phyloP scores from a whole-genome alignment of 2,329 filamentous ascomycete species.

The Ambrosiella xylebori region DNA sequence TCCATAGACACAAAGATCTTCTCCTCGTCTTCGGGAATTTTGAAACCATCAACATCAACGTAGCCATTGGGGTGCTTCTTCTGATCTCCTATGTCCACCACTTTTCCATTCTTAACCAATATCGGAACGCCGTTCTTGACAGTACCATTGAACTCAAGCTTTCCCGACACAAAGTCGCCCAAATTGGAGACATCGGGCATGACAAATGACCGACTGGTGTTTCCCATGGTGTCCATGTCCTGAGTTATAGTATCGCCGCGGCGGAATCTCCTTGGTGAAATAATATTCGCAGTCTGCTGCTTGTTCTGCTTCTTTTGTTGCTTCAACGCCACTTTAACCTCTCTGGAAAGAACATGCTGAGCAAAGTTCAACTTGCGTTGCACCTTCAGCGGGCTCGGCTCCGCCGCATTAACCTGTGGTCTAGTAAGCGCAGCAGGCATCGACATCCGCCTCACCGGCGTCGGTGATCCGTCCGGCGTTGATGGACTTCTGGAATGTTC shows the following conservation, averaged over 20 bases:
- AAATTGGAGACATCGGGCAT: constrained; percentile 37
- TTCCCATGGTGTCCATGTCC: constrained; percentile 13
- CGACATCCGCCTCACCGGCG: constrained; percentile 12
- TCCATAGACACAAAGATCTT: constrained; percentile 43
- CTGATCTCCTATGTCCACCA: constrained; percentile 27
- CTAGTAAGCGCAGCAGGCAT: constrained; percentile 11
- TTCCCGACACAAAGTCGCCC: constrained; percentile 40
- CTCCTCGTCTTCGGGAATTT: constrained; percentile 36
- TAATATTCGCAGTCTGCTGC: background rate
- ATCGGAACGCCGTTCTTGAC: constrained; percentile 37
- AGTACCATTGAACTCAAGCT: constrained; percentile 32
- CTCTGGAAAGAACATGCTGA: constrained; percentile 12
- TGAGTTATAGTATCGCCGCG: background rate
- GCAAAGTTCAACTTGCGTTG: constrained; percentile 12
- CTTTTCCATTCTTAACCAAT: constrained; percentile 36
- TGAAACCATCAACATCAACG: constrained; percentile 32
- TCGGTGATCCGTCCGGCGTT: constrained; percentile 9
- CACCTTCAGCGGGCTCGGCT: constrained; percentile 8
- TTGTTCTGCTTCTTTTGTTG: constrained; percentile 8
- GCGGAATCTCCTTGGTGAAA: constrained; percentile 12
- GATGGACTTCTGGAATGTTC: constrained; percentile 20
- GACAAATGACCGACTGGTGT: constrained; percentile 34
- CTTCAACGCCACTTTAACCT: constrained; percentile 12
- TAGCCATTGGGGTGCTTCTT: constrained; percentile 23
- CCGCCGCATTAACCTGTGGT: constrained; percentile 1